phyloP scores from a whole-genome alignment of 2,329 filamentous ascomycete species.

The Leptographium wingfieldii region DNA sequence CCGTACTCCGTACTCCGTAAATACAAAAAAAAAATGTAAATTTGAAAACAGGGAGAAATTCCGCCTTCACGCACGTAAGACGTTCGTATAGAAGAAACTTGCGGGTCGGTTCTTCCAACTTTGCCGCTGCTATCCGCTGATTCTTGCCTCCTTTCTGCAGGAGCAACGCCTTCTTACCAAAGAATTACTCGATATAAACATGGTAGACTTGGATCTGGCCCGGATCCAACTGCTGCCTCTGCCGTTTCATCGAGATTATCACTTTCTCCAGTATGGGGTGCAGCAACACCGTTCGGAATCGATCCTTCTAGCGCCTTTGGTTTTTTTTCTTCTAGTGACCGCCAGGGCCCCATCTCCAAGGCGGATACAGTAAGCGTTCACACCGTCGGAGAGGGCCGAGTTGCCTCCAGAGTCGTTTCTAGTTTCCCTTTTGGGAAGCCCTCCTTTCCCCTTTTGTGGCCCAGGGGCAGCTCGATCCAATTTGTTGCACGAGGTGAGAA shows the following conservation, averaged over 20 bases:
- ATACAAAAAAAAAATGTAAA: too few relatives aligned
- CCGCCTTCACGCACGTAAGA: too few relatives aligned
- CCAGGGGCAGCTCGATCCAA: neutral
- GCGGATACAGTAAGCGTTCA: neutral
- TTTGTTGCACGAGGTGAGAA: neutral
- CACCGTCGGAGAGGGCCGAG: neutral
- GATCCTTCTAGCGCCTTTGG: neutral
- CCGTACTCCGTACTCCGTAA: neutral
- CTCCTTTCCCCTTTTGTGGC: neutral
- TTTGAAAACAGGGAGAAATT: neutral
- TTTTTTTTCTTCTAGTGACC: neutral
- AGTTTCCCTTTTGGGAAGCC: neutral
- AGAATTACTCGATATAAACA: conserved; percentile 2
- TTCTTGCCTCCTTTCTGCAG: neutral
- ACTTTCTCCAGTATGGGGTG: neutral
- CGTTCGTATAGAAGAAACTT: neutral
- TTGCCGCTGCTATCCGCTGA: neutral
- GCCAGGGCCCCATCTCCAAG: neutral
- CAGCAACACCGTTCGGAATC: neutral
- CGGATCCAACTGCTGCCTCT: neutral
- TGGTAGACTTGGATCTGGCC: neutral
- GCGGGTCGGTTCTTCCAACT: neutral
- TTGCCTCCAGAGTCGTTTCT: neutral
- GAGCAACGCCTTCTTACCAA: neutral
- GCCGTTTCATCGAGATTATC: neutral